phyloP scores from a whole-genome alignment of 23 red algal species.

The Chondrus crispus region DNA sequence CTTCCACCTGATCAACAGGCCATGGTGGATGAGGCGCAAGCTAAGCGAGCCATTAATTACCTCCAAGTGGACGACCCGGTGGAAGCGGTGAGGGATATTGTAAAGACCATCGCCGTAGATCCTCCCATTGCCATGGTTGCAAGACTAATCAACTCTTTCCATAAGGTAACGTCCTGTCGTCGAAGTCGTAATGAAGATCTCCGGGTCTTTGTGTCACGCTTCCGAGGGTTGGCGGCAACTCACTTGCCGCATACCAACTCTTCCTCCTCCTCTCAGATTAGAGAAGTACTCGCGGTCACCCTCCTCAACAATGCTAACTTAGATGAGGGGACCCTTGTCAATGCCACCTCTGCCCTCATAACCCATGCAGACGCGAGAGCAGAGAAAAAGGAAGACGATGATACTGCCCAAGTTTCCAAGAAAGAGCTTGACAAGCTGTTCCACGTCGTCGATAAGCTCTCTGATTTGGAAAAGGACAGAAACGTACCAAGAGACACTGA shows the following conservation, averaged over 20 bases:
- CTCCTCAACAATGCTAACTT: neutral
- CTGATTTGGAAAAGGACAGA: too few species aligned
- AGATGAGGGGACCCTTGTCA: neutral
- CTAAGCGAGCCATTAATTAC: neutral
- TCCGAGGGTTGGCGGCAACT: neutral
- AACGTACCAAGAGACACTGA: too few species aligned
- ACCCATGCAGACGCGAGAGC: neutral
- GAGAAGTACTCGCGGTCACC: neutral
- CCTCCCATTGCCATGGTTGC: neutral
- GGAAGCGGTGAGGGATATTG: neutral
- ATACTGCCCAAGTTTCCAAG: too few species aligned
- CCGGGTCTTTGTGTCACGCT: neutral
- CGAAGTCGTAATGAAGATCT: neutral
- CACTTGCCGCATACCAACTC: neutral
- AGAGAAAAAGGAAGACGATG: neutral
- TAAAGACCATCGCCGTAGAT: constrained; percentile 1
- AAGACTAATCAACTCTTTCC: neutral
- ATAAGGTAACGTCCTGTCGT: neutral
- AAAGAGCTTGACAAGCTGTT: too few species aligned
- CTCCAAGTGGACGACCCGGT: neutral
- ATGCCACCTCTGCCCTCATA: neutral
- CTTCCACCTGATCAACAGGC: neutral
- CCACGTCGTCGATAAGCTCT: too few species aligned
- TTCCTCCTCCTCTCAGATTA: neutral
- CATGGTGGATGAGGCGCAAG: neutral